These are phyloP conservation scores for Theileria luwenshuni DNA, from an alignment of 169 alveolate genomes.

Conservation along the genomic window DNA sequence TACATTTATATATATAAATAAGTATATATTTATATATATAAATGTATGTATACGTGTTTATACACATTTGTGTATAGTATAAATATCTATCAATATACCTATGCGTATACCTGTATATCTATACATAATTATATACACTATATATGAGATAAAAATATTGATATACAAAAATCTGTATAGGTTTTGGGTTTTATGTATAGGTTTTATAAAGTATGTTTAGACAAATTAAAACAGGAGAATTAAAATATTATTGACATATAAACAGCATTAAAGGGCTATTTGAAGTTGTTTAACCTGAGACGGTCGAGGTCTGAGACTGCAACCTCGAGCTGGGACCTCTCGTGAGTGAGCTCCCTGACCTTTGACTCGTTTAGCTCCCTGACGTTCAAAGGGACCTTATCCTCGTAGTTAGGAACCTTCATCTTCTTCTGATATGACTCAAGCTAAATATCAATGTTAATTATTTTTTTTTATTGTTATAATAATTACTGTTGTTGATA, in stretches of 20 bases:
- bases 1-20: neutral
- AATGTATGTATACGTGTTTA: neutral
- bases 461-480: neutral
- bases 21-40: too few relatives aligned
- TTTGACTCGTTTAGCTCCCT: slow-evolving; percentile 77
- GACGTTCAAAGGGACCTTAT: slow-evolving; percentile 83
- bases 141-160: too few relatives aligned
- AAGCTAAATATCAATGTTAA: slow-evolving; percentile 45
- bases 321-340: slow-evolving; percentile 49
- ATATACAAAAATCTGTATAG: too few relatives aligned
- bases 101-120: neutral
- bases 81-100: neutral
- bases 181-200: too few relatives aligned
- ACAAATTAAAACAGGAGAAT: too few relatives aligned
- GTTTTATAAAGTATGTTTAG: too few relatives aligned
- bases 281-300: slow-evolving; percentile 24
- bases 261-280: neutral
- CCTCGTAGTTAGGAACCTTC: slow-evolving; percentile 78
- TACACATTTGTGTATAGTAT: neutral
- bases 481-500: too few relatives aligned
- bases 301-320: slow-evolving; percentile 62
- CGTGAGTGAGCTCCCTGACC: slow-evolving; percentile 68
- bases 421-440: slow-evolving; percentile 74
- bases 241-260: too few relatives aligned
- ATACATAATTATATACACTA: neutral